Evolutionary conservation across 1,139 yeast genomes (phyloP), one percentile per base, ranked within the genome.

Genomic region (Yamadazyma aaseri): DNA sequence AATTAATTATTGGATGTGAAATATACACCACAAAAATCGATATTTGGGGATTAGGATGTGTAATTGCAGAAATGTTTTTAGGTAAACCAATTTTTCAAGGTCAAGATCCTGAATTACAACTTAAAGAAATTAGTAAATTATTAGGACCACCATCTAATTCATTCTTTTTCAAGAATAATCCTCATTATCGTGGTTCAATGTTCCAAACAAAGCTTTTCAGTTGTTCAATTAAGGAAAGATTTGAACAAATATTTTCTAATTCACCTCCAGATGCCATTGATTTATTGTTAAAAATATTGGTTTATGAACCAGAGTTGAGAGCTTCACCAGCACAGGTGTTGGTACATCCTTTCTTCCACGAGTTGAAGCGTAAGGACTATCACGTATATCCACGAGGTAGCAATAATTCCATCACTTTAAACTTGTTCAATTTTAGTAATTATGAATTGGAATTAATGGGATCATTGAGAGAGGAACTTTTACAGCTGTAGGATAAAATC

Each of bases 11-110:
- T 40, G 95, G 92, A 1, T 82, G 87, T 50, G 75, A 84, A 26
- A 67, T 77, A 33, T 85, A 85, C 53, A 74, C 89, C 2, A 82
- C 92, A 6, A 84, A 82, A 51, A 83, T 85, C 39, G 95, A 85
- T 55, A 78, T 83, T 39, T 85, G 95, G 95, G 92, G 92, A 1
- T 65, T 83, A 36, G 95, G 95, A 1, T 85, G 95, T 67, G 92
- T 84, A 7, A 65, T 84, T 45, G 92, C 92, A 13, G 94, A 85
- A 57, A 83, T 85, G 90, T 73, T 82, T 44, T 68, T 83, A 50
- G 90, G 92, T 20, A 81, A 79, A 53, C 87, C 92, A 3, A 81
- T 85, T 15, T 85, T 85, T 62, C 92, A 83, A 61, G 94, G 94
- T 34, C 81, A 77, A 49, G 80, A 81, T 34, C 86, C 90, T 10